phyloP scores from a whole-genome alignment of 352 stramenopile species.

The Pythium angustatum region DNA sequence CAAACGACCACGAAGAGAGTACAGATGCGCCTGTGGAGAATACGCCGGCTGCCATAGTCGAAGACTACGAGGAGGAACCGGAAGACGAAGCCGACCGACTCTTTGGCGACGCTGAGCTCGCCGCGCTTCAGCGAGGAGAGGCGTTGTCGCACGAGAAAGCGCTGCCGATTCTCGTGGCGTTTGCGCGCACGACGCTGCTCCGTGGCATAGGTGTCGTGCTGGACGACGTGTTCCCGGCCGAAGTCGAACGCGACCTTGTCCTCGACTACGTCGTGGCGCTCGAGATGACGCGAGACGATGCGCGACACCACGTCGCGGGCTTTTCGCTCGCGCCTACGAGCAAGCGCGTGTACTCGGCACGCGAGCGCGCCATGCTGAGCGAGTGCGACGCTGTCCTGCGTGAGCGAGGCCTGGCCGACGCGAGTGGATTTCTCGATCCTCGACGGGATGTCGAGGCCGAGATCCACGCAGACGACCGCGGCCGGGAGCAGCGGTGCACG shows the following conservation, averaged over 20 bases:
- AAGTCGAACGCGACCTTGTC: conserved; percentile 36
- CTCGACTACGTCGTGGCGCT: conserved; percentile 62
- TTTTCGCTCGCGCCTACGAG: conserved; percentile 42
- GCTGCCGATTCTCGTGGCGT: conserved; percentile 42
- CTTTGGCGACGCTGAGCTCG: conserved; percentile 43
- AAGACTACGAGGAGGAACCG: conserved; percentile 25
- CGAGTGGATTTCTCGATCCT: background rate
- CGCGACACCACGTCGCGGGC: conserved; percentile 32
- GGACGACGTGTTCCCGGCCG: conserved; percentile 58
- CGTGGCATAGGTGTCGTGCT: conserved; percentile 60
- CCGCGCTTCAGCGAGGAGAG: conserved; percentile 37
- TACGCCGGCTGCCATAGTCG: too few relatives aligned
- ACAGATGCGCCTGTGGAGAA: too few relatives aligned
- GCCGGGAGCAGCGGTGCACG: background rate
- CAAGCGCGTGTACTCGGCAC: conserved; percentile 53
- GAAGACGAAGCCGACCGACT: conserved; percentile 30
- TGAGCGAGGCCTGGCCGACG: conserved; percentile 16
- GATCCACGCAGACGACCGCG: background rate
- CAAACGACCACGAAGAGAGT: too few relatives aligned
- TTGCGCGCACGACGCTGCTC: conserved; percentile 40
- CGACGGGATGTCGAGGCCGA: background rate
- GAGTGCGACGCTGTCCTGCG: conserved; percentile 25
- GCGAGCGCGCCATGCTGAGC: conserved; percentile 48
- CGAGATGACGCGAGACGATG: conserved; percentile 42
- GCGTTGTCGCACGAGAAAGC: conserved; percentile 32